phyloP scores from a whole-genome alignment of 768 basidiomycete genomes.

The Hirschioporus abietinus region DNA sequence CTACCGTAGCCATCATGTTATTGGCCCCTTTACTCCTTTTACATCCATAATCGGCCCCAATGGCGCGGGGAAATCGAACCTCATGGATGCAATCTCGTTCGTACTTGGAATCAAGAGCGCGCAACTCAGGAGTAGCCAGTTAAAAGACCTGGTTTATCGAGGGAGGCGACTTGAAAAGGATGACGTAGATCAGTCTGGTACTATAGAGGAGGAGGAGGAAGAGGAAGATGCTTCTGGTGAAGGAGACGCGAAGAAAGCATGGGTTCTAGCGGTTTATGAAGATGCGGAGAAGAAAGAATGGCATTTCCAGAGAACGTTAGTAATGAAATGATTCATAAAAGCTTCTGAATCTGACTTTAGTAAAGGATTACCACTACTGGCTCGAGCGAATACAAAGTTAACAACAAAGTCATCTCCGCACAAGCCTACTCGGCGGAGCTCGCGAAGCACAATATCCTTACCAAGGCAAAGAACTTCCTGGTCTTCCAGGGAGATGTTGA shows the following conservation, averaged over 20 bases:
- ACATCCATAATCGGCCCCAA: slow-evolving; percentile 97
- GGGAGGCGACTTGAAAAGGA: slow-evolving; percentile 65
- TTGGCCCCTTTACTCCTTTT: slow-evolving; percentile 90
- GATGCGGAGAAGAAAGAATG: slow-evolving; percentile 78
- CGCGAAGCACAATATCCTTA: slow-evolving; percentile 86
- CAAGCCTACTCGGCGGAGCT: slow-evolving; percentile 86
- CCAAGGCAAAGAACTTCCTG: slow-evolving; percentile 98
- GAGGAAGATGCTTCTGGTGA: slow-evolving; percentile 55
- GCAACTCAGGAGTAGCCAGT: slow-evolving; percentile 86
- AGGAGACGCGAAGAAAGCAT: slow-evolving; percentile 86
- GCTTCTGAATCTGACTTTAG: slow-evolving; percentile 7
- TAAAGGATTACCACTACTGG: slow-evolving; percentile 75
- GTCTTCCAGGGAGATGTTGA: slow-evolving; percentile 99
- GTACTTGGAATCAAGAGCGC: slow-evolving; percentile 95
- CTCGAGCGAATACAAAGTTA: slow-evolving; percentile 86
- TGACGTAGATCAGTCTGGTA: slow-evolving; percentile 35
- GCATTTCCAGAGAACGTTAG: slow-evolving; percentile 89
- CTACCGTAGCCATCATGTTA: slow-evolving; percentile 81
- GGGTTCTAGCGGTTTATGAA: slow-evolving; percentile 89
- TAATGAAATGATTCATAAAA: slow-evolving; percentile 15
- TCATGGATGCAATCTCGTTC: slow-evolving; percentile 99
- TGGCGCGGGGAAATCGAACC: slow-evolving; percentile 97
- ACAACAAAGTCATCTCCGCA: slow-evolving; percentile 77
- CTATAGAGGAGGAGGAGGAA: slow-evolving; percentile 35
- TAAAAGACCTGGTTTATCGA: slow-evolving; percentile 95